These are phyloP conservation scores for Candida pseudofarinosa DNA, from an alignment of 805 yeast species.

Conservation along the genomic window DNA sequence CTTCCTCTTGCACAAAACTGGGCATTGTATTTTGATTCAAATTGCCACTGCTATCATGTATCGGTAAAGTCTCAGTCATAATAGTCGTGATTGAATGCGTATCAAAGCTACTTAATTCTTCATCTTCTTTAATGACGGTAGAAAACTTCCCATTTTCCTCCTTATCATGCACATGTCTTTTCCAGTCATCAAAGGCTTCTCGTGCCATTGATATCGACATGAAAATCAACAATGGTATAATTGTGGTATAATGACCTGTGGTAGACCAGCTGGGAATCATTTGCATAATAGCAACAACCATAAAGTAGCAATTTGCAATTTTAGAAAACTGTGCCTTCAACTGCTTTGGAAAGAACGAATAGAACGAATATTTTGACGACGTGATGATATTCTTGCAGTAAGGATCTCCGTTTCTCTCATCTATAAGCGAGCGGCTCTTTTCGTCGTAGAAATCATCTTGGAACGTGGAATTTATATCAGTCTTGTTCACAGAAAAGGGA, in stretches of 20 bases:
- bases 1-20: neutral
- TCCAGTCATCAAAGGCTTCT: conserved; percentile 91
- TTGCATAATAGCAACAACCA: conserved; percentile 87
- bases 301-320: conserved; percentile 85
- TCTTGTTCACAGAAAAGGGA: conserved; percentile 54
- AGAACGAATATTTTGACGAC: conserved; percentile 79
- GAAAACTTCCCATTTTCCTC: conserved; percentile 63
- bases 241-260: conserved; percentile 92
- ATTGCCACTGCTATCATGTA: conserved; percentile 5
- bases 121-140: conserved; percentile 28
- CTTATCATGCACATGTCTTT: conserved; percentile 79
- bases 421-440: conserved; percentile 41
- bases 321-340: conserved; percentile 88
- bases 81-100: conserved; percentile 36
- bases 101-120: conserved; percentile 25
- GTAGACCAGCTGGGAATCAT: conserved; percentile 98
- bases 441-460: conserved; percentile 24
- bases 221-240: conserved; percentile 80
- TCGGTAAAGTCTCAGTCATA: conserved; percentile 33
- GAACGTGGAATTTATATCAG: conserved; percentile 26
- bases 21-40: conserved; percentile 1
- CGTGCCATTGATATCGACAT: conserved; percentile 85
- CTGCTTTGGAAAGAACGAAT: conserved; percentile 84
- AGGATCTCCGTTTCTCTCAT: conserved; percentile 63
- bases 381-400: conserved; percentile 70